Evolutionary conservation across 805 yeast genomes (phyloP), one percentile per base, ranked within the genome.

Genomic region (Torulaspora franciscae): DNA sequence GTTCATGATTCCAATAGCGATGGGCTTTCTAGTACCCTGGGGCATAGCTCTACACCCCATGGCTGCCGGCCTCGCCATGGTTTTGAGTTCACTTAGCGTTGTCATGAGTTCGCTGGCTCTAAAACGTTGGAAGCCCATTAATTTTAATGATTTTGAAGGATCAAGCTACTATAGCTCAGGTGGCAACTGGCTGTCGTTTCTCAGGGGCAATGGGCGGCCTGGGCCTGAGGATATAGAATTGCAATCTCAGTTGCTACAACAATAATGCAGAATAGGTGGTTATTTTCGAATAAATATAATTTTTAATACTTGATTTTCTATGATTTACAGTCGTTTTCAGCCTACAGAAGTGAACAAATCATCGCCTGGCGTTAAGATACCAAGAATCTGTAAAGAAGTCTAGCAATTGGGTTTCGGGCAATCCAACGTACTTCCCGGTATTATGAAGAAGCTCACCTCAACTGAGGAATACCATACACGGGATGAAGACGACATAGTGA

Each of bases 41-140:
- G 82, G 85, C 29, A 72, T 87, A 40, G 76, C 83, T 43, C 67
- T 90, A 54, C 86, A 87, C 41, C 99, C 98, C 2, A 81, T 87
- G 61, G 77, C 87, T 59, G 98, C 98, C 1, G 88, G 93, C 33
- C 77, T 81, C 10, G 85, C 96, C 1, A 93, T 93, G 98, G 95
- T 96, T 0, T 73, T 88, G 56, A 86, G 96, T 52, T 86, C 96
- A 1, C 81, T 88, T 2, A 85, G 95, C 55, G 98, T 91, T 17
- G 90, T 93, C 23, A 56, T 83, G 37, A 85, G 85, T 50, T 88
- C 96, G 0, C 69, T 91, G 48, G 62, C 79, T 56, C 70, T 91
- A 55, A 85, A 83, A 59, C 67, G 69, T 37, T 88, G 91, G 89
- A 73, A 56, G 28, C 69, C 75, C 17, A 37, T 36, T 9, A 36